Conservation (phyloP, 2,329 filamentous ascomycete species). For the Grosmannia huntii region DNA sequence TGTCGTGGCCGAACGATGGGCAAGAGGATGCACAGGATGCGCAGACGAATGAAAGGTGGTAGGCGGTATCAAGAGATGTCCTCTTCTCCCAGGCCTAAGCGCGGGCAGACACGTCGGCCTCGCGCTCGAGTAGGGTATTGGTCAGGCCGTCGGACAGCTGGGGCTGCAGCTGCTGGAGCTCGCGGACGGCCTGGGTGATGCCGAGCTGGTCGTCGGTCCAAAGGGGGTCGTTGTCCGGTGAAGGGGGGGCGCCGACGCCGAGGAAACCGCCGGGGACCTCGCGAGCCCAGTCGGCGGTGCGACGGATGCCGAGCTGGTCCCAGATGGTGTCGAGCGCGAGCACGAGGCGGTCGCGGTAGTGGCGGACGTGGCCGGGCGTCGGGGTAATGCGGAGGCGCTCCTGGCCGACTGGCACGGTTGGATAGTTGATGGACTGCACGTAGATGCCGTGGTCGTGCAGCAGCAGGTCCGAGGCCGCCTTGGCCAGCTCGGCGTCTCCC, state of each 20-base stretch:
- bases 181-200: conserved; percentile 51
- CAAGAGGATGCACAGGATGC: not conserved
- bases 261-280: conserved; percentile 71
- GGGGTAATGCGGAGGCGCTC: conserved; percentile 93
- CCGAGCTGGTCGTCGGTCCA: conserved; percentile 88
- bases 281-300: conserved; percentile 81
- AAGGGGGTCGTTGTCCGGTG: conserved; percentile 53
- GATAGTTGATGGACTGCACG: conserved; percentile 98
- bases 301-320: conserved; percentile 78
- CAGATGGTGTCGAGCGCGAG: conserved; percentile 78
- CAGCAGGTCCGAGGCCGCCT: conserved; percentile 82
- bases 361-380: conserved; percentile 78
- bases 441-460: conserved; percentile 87
- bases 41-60: not conserved
- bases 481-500: conserved; percentile 85
- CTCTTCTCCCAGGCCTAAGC: not conserved
- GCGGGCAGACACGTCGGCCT: conserved; percentile 16
- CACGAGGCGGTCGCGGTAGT: conserved; percentile 77
- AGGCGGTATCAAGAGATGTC: not conserved
- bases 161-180: conserved; percentile 27
- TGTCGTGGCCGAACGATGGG: not conserved
- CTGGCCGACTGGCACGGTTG: conserved; percentile 94
- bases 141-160: conserved; percentile 31
- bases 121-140: conserved; percentile 46
- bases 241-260: conserved; percentile 67